Evolutionary conservation across 257 asterid genomes (phyloP).

Genomic region (Solanum sitiens): DNA sequence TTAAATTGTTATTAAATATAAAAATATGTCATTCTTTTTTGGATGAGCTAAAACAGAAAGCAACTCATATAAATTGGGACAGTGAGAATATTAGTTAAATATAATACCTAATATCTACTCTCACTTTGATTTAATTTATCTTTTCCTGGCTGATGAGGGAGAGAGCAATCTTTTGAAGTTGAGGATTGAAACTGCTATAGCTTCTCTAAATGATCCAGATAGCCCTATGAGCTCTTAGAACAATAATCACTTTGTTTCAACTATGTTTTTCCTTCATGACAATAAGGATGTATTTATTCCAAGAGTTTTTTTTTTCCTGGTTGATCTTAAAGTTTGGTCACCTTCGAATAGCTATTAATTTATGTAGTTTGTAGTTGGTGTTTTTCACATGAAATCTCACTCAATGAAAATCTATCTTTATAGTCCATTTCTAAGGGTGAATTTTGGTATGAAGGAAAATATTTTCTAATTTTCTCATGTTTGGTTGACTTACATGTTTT

Average conservation of each 20-base stretch:
- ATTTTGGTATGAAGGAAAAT: no score
- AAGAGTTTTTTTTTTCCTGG: background rate
- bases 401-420: background rate
- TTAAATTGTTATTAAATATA: no score
- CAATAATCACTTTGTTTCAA: background rate
- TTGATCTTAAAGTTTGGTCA: no score
- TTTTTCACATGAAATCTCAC: background rate
- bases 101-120: background rate
- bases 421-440: background rate
- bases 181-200: constrained; percentile 56
- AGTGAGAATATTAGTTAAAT: no score
- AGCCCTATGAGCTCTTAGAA: constrained; percentile 44
- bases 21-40: no score
- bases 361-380: background rate
- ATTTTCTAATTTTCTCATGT: no score
- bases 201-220: constrained; percentile 43
- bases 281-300: background rate
- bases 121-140: background rate
- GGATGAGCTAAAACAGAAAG: no score
- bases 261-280: background rate
- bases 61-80: no score
- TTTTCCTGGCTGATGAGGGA: constrained; percentile 58
- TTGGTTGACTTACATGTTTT: no score
- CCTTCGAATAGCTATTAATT: background rate
- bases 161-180: constrained; percentile 35